Base-by-base conservation (phyloP, 495 filamentous ascomycete species). In the Talaromyces adpressus region DNA sequence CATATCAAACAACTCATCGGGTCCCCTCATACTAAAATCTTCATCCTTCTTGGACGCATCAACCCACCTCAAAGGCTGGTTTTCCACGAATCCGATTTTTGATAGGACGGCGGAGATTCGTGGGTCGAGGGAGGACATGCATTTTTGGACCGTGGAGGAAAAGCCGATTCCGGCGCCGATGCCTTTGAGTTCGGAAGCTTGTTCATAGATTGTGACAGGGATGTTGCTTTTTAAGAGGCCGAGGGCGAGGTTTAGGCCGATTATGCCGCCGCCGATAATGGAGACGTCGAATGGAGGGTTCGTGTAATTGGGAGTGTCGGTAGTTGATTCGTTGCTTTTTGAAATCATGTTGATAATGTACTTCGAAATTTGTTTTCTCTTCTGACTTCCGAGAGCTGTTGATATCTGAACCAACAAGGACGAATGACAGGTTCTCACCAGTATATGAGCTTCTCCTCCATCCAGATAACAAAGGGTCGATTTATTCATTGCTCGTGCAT, bases 121-220 rank as follows among this genome's bases (percentile, higher is more conserved):
- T 7, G 72, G 72, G 30, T 66, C 65, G 3, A 77, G 62, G 23
- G 63, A 59, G 14, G 64, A 57, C 66, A 75, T 68, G 11, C 67
- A 65, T 6, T 57, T 57, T 14, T 67, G 61, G 0, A 69, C 66
- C 41, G 66, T 69, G 3, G 64, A 57, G 3, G 67, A 69, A 23
- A 77, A 61, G 1, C 62, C 64, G 9, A 76, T 62, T 6, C 71
- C 75, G 8, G 69, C 71, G 8, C 75, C 71, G n/a, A 76, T 77
- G 51, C 83, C 81, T 1, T 70, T 71, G 27, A 84, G 78, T 0
- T 63, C 54, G 1, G 70, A 45, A 0, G 80, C 78, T 0, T 76
- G 71, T 63, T 86, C 84, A 67, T 83, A 86, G 47, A 86, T 64
- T 1, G 70, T 73, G 51, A 79, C 67, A 0, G 72, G 65, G 39